Conservation (phyloP, 2,329 filamentous ascomycete species). For the Metarhizium anisopliae region DNA sequence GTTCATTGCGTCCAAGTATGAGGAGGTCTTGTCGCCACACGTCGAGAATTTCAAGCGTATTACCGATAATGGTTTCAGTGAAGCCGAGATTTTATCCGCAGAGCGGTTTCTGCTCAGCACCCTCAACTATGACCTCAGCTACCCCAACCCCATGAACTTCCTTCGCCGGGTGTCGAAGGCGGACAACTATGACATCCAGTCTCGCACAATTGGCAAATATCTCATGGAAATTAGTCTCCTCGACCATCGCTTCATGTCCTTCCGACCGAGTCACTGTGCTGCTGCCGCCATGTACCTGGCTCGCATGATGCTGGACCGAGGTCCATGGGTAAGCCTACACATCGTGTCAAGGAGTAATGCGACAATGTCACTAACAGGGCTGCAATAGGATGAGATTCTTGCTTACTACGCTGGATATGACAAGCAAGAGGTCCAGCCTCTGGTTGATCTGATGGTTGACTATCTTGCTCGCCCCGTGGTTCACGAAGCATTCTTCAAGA, state of each 20-base stretch:
- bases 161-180: slow-evolving; percentile 97
- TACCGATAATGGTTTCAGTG: slow-evolving; percentile 90
- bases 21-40: slow-evolving; percentile 94
- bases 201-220: slow-evolving; percentile 94
- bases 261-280: slow-evolving; percentile 80
- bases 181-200: slow-evolving; percentile 98
- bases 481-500: slow-evolving; percentile 98
- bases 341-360: not conserved
- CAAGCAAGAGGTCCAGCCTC: slow-evolving; percentile 86
- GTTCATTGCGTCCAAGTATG: slow-evolving; percentile 99
- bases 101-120: slow-evolving; percentile 89
- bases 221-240: slow-evolving; percentile 94
- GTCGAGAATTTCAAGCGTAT: slow-evolving; percentile 96
- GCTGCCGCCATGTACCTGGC: slow-evolving; percentile 93
- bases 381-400: slow-evolving; percentile 65
- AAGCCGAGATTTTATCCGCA: slow-evolving; percentile 92
- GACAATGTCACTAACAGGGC: slow-evolving; percentile 17
- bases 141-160: slow-evolving; percentile 99
- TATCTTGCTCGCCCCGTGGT: slow-evolving; percentile 85
- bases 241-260: slow-evolving; percentile 87
- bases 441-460: slow-evolving; percentile 91
- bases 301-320: slow-evolving; percentile 80
- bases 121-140: slow-evolving; percentile 94
- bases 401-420: slow-evolving; percentile 88
- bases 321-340: slow-evolving; percentile 68